Conservation (phyloP, 176 grass and related monocot species). For the Panicum miliaceum region DNA sequence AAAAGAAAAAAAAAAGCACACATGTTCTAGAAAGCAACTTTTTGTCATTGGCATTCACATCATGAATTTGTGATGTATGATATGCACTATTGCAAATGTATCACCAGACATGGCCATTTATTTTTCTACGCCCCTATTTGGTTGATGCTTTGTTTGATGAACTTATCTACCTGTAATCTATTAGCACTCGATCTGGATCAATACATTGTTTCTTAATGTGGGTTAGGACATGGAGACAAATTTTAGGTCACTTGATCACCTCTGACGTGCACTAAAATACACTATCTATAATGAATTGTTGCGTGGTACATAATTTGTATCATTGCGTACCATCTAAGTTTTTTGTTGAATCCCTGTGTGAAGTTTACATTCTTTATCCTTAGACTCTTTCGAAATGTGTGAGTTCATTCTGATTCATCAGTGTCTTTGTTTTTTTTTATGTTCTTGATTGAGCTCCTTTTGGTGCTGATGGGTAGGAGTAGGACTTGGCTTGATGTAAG, state of each 20-base stretch:
- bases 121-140: background rate
- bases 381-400: background rate
- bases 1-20: background rate
- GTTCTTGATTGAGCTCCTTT: conserved; percentile 12
- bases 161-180: background rate
- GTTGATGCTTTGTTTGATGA: background rate
- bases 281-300: background rate
- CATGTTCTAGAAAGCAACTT: background rate
- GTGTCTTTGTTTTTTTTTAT: conserved; percentile 4
- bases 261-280: background rate
- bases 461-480: background rate
- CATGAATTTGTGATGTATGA: background rate
- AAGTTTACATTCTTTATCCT: conserved; percentile 9
- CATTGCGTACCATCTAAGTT: background rate
- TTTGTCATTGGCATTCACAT: background rate
- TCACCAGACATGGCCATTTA: conserved; percentile 5
- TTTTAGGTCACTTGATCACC: background rate
- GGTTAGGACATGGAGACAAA: background rate
- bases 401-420: conserved; percentile 14
- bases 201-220: background rate
- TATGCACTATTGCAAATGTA: background rate
- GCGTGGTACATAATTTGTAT: background rate
- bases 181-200: background rate
- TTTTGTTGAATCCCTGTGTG: background rate
- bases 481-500: conserved; percentile 16